Evolutionary conservation across 164 flowering plant genomes (phyloP).

Genomic region (Cinnamomum micranthum): DNA sequence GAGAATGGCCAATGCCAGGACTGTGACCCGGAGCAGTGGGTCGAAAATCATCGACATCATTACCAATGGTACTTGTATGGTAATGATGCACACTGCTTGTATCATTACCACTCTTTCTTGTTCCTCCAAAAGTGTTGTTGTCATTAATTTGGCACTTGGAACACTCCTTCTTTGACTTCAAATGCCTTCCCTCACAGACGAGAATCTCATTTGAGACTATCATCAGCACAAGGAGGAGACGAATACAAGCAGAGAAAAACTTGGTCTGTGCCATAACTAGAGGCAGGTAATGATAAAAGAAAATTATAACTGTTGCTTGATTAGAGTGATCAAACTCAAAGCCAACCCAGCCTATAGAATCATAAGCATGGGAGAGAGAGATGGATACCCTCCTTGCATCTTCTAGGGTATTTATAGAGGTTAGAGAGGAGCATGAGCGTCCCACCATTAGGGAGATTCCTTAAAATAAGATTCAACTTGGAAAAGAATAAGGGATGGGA

Average conservation of each 20-base stretch:
- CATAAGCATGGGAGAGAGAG: neutral
- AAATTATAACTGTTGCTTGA: neutral
- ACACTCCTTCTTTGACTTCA: constrained; percentile 6
- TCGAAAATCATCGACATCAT: constrained; percentile 2
- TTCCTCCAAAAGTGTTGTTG: neutral
- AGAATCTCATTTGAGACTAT: constrained; percentile 17
- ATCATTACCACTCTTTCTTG: neutral
- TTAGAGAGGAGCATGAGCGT: neutral
- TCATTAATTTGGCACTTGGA: neutral
- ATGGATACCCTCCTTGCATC: neutral
- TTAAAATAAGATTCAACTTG: neutral
- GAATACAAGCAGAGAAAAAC: constrained; percentile 9
- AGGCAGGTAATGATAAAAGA: too few relatives aligned
- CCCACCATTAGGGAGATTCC: constrained; percentile 8
- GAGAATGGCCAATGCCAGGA: constrained; percentile 12
- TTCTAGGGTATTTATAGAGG: constrained; percentile 9
- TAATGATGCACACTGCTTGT: neutral
- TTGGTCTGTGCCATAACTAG: constrained; percentile 15
- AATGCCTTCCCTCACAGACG: constrained; percentile 28
- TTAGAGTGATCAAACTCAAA: too few relatives aligned
- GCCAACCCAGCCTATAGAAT: too few relatives aligned
- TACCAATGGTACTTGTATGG: neutral
- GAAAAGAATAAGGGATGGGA: neutral
- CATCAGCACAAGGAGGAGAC: constrained; percentile 15
- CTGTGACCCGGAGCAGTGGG: constrained; percentile 11